phyloP scores from a whole-genome alignment of 1,139 yeast species.

The Nakaseomyces delphensis region DNA sequence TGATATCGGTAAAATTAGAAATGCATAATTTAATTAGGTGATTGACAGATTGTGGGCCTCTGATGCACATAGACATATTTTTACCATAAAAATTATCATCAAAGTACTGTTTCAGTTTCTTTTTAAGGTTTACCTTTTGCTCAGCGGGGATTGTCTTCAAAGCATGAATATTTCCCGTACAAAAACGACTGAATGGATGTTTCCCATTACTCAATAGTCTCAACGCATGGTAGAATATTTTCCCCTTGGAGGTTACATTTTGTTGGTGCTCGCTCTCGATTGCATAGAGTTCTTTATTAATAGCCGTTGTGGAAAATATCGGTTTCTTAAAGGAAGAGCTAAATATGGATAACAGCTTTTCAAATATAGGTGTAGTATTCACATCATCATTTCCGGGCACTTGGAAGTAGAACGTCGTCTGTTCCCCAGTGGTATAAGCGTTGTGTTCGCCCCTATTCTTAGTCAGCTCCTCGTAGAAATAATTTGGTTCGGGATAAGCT shows the following conservation, averaged over 20 bases:
- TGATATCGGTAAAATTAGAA: constrained; percentile 35
- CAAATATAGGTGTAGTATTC: constrained; percentile 34
- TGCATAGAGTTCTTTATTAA: constrained; percentile 47
- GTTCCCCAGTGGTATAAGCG: constrained; percentile 61
- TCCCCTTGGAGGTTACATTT: constrained; percentile 38
- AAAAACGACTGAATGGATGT: constrained; percentile 62
- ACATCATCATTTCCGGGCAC: constrained; percentile 36
- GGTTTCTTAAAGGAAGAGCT: constrained; percentile 46
- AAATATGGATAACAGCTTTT: constrained; percentile 41
- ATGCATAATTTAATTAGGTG: constrained; percentile 44
- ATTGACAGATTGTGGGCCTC: constrained; percentile 58
- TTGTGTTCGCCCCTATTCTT: constrained; percentile 49
- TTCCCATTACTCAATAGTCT: constrained; percentile 39
- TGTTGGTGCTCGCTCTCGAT: constrained; percentile 56
- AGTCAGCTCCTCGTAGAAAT: constrained; percentile 38
- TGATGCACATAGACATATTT: constrained; percentile 48
- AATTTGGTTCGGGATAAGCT: constrained; percentile 41
- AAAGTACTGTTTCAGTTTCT: constrained; percentile 45
- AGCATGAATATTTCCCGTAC: constrained; percentile 62
- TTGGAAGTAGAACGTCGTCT: constrained; percentile 53
- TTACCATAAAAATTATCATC: constrained; percentile 41
- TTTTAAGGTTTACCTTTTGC: constrained; percentile 44
- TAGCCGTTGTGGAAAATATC: constrained; percentile 35
- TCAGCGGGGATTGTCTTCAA: constrained; percentile 44
- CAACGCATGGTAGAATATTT: constrained; percentile 51